Evolutionary conservation across 2,329 filamentous ascomycete species (phyloP).

Genomic region (Ascomycota sp.): DNA sequence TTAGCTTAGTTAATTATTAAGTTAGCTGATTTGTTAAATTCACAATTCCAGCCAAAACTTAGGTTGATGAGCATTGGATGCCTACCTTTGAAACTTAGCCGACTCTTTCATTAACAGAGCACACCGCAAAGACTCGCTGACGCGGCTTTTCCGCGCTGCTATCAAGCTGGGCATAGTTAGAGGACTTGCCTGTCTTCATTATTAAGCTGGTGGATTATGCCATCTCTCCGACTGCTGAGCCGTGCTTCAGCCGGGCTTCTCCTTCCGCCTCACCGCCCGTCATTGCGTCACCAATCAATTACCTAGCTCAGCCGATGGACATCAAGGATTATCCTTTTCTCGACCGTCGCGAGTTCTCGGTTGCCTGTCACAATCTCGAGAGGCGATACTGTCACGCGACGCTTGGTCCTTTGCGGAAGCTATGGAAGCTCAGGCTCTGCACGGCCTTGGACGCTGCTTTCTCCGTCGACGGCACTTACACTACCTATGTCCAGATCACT

Average conservation of each 20-base stretch:
- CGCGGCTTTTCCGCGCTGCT: background rate
- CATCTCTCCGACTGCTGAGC: background rate
- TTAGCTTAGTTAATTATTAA: too few relatives aligned
- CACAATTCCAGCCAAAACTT: too few relatives aligned
- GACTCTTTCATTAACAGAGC: too few relatives aligned
- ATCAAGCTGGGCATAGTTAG: background rate
- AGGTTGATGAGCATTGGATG: too few relatives aligned
- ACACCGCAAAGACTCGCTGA: too few relatives aligned
- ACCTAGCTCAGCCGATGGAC: constrained; percentile 10
- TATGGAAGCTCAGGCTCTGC: constrained; percentile 31
- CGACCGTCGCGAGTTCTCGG: constrained; percentile 36
- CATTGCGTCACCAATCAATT: too few relatives aligned
- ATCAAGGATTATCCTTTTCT: constrained; percentile 39
- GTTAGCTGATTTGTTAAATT: too few relatives aligned
- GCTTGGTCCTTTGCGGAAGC: constrained; percentile 28
- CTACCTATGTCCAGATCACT: constrained; percentile 34
- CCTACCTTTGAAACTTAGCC: too few relatives aligned
- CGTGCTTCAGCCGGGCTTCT: too few relatives aligned
- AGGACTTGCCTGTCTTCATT: too few relatives aligned
- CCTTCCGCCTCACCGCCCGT: background rate
- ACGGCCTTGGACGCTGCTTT: constrained; percentile 26
- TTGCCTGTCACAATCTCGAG: constrained; percentile 40
- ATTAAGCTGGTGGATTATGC: too few relatives aligned
- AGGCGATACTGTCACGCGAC: constrained; percentile 33
- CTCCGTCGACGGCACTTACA: constrained; percentile 18